A percentile compares a stretch with the other conserved stretches of the same genome.
Conservation (phyloP, 2,329 filamentous ascomycete species). For the Eutypa lata region DNA sequence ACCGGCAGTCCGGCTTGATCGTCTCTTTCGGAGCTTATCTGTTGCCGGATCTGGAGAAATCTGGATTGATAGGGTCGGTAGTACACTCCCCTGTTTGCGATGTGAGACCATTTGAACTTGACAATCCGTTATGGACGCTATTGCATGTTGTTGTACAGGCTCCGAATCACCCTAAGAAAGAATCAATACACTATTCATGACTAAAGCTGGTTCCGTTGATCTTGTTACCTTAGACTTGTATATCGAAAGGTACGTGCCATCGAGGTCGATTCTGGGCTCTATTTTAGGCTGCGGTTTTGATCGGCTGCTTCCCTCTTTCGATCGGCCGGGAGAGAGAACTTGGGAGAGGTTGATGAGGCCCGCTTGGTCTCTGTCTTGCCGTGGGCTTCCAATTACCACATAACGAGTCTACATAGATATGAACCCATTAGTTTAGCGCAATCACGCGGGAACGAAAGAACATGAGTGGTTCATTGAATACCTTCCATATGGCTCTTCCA, state of each 20-base stretch:
- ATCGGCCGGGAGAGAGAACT: slow-evolving; percentile 35
- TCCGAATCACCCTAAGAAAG: slow-evolving; percentile 48
- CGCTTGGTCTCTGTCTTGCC: slow-evolving; percentile 32
- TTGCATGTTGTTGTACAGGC: slow-evolving; percentile 50
- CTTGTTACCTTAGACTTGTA: slow-evolving; percentile 53
- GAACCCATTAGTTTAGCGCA: slow-evolving; percentile 10
- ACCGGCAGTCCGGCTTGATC: slow-evolving; percentile 61
- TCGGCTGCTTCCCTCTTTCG: slow-evolving; percentile 33
- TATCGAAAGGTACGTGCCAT: slow-evolving; percentile 48
- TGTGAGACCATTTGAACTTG: slow-evolving; percentile 58
- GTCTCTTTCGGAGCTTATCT: slow-evolving; percentile 61
- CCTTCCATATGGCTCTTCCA: slow-evolving; percentile 52
- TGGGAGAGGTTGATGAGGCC: slow-evolving; percentile 38
- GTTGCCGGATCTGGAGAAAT: slow-evolving; percentile 47
- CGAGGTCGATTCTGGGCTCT: slow-evolving; percentile 29
- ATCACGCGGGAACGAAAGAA: not conserved
- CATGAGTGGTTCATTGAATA: slow-evolving; percentile 17
- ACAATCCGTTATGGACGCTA: slow-evolving; percentile 52
- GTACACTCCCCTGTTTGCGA: slow-evolving; percentile 57
- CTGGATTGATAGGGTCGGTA: slow-evolving; percentile 58
- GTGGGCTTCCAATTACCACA: slow-evolving; percentile 49
- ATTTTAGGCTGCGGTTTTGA: slow-evolving; percentile 33
- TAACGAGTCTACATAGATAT: slow-evolving; percentile 50
- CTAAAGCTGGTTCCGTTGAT: slow-evolving; percentile 1
- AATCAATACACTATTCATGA: slow-evolving; percentile 11